Conservation (phyloP, 2,329 filamentous ascomycete genomes). For the Beauveria varroae region DNA sequence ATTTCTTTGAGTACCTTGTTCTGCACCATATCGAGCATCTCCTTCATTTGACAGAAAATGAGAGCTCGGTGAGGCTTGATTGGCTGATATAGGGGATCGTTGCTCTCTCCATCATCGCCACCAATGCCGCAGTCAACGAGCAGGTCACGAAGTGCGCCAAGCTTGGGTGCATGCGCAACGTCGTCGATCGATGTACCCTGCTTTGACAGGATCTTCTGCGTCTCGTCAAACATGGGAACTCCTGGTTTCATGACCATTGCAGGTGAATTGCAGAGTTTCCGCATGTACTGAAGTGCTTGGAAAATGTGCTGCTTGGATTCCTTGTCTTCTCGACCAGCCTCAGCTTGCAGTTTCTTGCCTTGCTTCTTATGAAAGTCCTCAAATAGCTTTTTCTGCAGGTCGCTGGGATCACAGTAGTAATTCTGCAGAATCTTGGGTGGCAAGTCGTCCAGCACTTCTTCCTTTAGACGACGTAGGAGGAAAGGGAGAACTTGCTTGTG, state of each 20-base stretch:
- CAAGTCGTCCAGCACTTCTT: constrained; percentile 92
- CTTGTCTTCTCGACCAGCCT: constrained; percentile 78
- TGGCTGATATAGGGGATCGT: constrained; percentile 61
- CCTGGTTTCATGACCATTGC: constrained; percentile 93
- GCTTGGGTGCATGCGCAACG: constrained; percentile 81
- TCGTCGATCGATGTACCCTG: constrained; percentile 80
- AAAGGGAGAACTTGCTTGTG: constrained; percentile 98
- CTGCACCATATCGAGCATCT: constrained; percentile 99
- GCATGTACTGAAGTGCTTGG: constrained; percentile 98
- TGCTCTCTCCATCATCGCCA: constrained; percentile 55
- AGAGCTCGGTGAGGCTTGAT: constrained; percentile 94
- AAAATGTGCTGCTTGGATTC: constrained; percentile 98
- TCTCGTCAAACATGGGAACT: constrained; percentile 83
- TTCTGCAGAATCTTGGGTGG: constrained; percentile 98
- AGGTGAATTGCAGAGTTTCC: constrained; percentile 96
- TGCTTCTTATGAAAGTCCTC: constrained; percentile 95
- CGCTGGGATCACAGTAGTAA: constrained; percentile 97
- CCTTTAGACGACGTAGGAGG: constrained; percentile 89
- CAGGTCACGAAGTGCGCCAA: constrained; percentile 81
- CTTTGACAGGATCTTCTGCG: constrained; percentile 70
- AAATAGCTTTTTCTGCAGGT: constrained; percentile 89
- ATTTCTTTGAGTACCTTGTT: constrained; percentile 84
- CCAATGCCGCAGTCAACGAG: constrained; percentile 99
- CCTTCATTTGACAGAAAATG: constrained; percentile 99
- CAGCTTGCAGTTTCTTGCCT: constrained; percentile 75